phyloP scores from a whole-genome alignment of 306 rosid genomes.

The Astragalus glycyphyllos region DNA sequence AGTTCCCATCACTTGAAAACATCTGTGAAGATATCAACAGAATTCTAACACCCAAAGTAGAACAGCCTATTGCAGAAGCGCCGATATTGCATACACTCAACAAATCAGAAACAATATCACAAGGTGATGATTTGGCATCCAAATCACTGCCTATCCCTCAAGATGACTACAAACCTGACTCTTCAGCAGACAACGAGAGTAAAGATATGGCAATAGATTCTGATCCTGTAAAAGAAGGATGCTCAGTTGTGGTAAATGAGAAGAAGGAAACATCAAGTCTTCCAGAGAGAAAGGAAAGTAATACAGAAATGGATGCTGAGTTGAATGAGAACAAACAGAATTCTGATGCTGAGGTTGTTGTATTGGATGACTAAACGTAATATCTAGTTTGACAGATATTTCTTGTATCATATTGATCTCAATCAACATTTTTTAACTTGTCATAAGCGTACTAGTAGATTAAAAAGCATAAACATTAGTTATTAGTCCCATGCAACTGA shows the following conservation, averaged over 20 bases:
- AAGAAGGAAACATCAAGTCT: slow-evolving; percentile 37
- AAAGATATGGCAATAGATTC: slow-evolving; percentile 44
- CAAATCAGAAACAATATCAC: slow-evolving; percentile 42
- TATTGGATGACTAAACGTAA: slow-evolving; percentile 58
- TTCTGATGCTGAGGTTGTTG: slow-evolving; percentile 46
- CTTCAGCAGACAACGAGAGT: slow-evolving; percentile 40
- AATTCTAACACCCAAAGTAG: slow-evolving; percentile 53
- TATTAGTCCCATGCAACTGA: slow-evolving; percentile 1
- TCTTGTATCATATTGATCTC: slow-evolving; percentile 37
- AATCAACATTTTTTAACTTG: slow-evolving; percentile 25
- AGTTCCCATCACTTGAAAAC: slow-evolving; percentile 53
- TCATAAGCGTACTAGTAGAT: slow-evolving; percentile 25
- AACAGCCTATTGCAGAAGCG: slow-evolving; percentile 38
- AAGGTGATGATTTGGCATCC: slow-evolving; percentile 20
- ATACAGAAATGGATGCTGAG: slow-evolving; percentile 41
- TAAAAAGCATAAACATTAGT: slow-evolving; percentile 30
- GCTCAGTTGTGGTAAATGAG: slow-evolving; percentile 32
- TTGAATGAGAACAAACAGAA: slow-evolving; percentile 46
- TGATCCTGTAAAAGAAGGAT: slow-evolving; percentile 48
- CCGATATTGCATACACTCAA: slow-evolving; percentile 34
- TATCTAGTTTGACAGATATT: slow-evolving; percentile 3
- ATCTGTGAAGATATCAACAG: slow-evolving; percentile 59
- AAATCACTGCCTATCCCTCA: slow-evolving; percentile 40
- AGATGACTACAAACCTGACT: slow-evolving; percentile 48
- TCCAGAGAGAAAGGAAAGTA: slow-evolving; percentile 23